A percentile compares a stretch with the other conserved stretches of the same genome.
phyloP scores from a whole-genome alignment of 768 basidiomycete species.

The Trametopsis cervina region DNA sequence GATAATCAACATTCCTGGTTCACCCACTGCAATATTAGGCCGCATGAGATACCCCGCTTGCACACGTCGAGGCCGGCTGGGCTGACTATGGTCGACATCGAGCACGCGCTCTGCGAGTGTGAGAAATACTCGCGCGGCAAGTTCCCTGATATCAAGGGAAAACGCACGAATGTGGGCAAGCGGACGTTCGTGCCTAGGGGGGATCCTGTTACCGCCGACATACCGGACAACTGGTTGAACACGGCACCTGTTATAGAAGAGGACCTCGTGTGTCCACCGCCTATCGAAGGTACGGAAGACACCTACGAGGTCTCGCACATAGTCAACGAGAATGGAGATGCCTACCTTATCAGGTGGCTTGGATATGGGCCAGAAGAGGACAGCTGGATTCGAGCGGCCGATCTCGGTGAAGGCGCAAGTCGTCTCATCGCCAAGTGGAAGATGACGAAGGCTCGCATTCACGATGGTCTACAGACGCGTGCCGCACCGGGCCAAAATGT shows the following conservation, averaged over 20 bases:
- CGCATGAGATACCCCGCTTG: constrained; percentile 21
- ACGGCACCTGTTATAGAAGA: background rate
- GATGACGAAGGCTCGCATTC: background rate
- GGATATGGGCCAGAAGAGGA: constrained; percentile 19
- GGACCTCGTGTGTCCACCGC: constrained; percentile 1
- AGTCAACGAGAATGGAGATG: constrained; percentile 13
- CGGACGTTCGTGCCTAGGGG: background rate
- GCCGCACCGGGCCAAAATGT: background rate
- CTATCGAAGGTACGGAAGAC: constrained; percentile 14
- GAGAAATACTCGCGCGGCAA: constrained; percentile 68
- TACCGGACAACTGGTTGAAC: constrained; percentile 5
- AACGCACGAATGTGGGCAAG: constrained; percentile 30
- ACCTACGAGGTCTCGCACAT: constrained; percentile 19
- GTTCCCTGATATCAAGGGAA: constrained; percentile 37
- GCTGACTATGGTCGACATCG: constrained; percentile 63
- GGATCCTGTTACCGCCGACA: background rate
- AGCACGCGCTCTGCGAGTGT: constrained; percentile 74
- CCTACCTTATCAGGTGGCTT: constrained; percentile 16
- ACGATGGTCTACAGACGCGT: background rate
- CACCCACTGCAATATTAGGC: constrained; percentile 39
- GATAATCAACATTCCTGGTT: constrained; percentile 56
- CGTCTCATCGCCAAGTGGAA: constrained; percentile 15
- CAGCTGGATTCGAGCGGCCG: constrained; percentile 13
- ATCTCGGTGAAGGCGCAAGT: constrained; percentile 10
- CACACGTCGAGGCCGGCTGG: constrained; percentile 11